phyloP scores from a whole-genome alignment of 306 rosid genomes.

The Prunus padus region DNA sequence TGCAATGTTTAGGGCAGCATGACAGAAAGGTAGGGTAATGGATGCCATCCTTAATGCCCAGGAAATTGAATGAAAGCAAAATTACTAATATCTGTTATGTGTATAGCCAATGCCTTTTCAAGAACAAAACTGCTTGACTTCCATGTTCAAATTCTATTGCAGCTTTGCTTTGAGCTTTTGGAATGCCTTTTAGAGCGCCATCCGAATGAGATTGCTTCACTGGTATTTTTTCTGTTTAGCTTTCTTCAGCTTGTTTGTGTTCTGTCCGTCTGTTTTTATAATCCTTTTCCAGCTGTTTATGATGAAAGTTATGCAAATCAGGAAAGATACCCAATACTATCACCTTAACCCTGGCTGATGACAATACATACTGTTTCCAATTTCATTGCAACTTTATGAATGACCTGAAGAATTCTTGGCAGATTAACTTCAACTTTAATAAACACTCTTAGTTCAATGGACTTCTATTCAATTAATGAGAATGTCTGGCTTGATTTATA shows the following conservation, averaged over 20 bases:
- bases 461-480: neutral
- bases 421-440: neutral
- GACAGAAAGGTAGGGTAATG: conserved; percentile 71
- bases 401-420: neutral
- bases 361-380: neutral
- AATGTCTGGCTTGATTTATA: neutral
- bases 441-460: neutral
- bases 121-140: conserved; percentile 13
- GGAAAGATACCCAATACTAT: neutral
- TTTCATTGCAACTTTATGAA: neutral
- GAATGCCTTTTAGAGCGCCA: conserved; percentile 60
- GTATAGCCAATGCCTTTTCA: neutral
- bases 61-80: neutral
- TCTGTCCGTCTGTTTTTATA: neutral
- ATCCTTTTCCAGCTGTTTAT: conserved; percentile 6
- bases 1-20: conserved; percentile 80
- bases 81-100: neutral
- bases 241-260: conserved; percentile 31
- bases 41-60: neutral
- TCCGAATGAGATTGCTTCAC: conserved; percentile 54
- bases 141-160: conserved; percentile 39
- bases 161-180: conserved; percentile 92
- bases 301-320: neutral
- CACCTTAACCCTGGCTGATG: neutral
- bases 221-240: conserved; percentile 49